Base-by-base conservation (phyloP, 192 early-diverging fungal species). In the Mortierella antarctica region DNA sequence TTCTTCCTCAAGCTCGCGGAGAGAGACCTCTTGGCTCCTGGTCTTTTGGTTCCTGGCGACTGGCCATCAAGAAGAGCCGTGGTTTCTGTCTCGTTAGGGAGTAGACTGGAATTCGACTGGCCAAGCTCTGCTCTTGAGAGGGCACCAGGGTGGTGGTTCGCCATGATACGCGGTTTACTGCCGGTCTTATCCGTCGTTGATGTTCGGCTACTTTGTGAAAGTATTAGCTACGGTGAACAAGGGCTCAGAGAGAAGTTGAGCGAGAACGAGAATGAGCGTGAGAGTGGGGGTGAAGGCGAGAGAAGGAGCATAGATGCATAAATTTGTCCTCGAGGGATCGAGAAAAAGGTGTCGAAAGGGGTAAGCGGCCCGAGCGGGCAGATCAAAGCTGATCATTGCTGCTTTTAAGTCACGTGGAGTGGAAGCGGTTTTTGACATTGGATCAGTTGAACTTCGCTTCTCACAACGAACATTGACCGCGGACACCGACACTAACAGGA, bases 61-160 rank as follows among this genome's bases (percentile, higher is more conserved):
- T 12, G 57, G 50, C 9, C 20, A 45, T 56, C 31, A 42, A 76
- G 21, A 14, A 67, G 74, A 0, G 66, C 6, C 21, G 65, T 41
- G 10, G 65, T 44, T 12, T 76, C 65, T 31, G 6, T 50, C 18
- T n/a, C 53, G 53, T 31, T 65, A 67, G 42, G 64, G 39, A 1
- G 61, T 57, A n/a, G 49, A 20, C 14, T 56, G 46, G 7, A 62
- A 49, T 18, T 48, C 63, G 20, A 41, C 47, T 60, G 67, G 18
- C 74, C 74, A 7, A 60, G 57, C 56, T 78, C 74, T 44, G 74
- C 74, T n/a, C 54, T n/a, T 0, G 62, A 54, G 8, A 78, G 47
- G 2, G 18, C 14, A 41, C 62, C 48, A 6, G 42, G 44, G 18
- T 52, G n/a, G 60, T 20, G 8, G 42, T 54, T 42, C 45, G 65